Evolutionary conservation across 2,329 filamentous ascomycete species (phyloP).

Genomic region (Cladophialophora psammophila): DNA sequence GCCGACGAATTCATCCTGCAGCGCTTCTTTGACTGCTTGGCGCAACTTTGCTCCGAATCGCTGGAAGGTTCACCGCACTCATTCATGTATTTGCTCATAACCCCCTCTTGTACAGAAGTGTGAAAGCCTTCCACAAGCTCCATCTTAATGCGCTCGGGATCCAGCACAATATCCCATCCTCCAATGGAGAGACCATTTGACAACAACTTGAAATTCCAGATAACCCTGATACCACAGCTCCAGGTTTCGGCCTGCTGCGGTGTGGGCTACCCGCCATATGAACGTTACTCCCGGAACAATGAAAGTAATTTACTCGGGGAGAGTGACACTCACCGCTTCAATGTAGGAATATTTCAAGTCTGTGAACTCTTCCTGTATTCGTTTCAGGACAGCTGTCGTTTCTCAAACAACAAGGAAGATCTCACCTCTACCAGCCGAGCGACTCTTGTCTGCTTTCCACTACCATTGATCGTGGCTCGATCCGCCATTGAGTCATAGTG

Average conservation of each 20-base stretch:
- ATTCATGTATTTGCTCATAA: constrained; percentile 9
- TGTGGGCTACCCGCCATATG: constrained; percentile 31
- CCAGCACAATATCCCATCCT: constrained; percentile 33
- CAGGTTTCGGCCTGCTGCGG: constrained; percentile 37
- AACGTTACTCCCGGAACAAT: not conserved
- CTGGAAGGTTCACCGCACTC: not conserved
- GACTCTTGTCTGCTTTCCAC: constrained; percentile 31
- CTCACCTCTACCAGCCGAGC: constrained; percentile 26
- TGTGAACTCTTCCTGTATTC: constrained; percentile 40
- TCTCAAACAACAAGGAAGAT: not conserved
- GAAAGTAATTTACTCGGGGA: constrained; percentile 15
- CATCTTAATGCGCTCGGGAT: constrained; percentile 38
- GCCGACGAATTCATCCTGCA: too few species aligned
- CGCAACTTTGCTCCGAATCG: too few species aligned
- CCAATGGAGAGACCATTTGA: constrained; percentile 38
- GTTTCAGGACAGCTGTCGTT: not conserved
- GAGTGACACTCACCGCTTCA: constrained; percentile 37
- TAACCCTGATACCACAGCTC: constrained; percentile 39
- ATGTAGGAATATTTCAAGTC: constrained; percentile 40
- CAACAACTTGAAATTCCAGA: constrained; percentile 38
- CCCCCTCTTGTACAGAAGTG: constrained; percentile 34
- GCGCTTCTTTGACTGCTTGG: constrained; percentile 7
- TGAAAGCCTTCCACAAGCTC: constrained; percentile 38
- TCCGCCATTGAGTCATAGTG: constrained; percentile 41
- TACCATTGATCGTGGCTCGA: constrained; percentile 28